A percentile compares a stretch with the other conserved stretches of the same genome.
Evolutionary conservation across 305 asterid genomes (phyloP).

Genomic region (Fraxinus greggii): DNA sequence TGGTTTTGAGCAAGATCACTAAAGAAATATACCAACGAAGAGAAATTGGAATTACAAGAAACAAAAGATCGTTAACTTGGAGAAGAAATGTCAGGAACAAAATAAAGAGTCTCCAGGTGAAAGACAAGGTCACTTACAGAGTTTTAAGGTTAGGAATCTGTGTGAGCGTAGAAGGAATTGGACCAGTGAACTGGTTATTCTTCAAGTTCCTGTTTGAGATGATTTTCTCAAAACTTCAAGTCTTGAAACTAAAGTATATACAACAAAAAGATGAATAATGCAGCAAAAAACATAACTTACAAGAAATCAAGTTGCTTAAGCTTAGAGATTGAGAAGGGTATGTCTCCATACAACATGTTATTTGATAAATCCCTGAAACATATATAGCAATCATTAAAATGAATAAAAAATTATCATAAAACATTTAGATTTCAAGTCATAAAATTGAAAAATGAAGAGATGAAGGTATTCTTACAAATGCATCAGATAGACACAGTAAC

Average conservation of each 20-base stretch:
- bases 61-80: neutral
- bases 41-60: neutral
- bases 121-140: constrained; percentile 52
- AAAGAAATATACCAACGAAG: constrained; percentile 14
- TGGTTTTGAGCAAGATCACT: constrained; percentile 95
- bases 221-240: neutral
- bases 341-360: constrained; percentile 75
- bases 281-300: constrained; percentile 45
- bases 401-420: neutral
- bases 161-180: constrained; percentile 90
- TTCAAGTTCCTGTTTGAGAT: constrained; percentile 58
- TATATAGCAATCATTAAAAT: neutral
- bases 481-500: constrained; percentile 61
- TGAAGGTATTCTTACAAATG: constrained; percentile 46
- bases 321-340: constrained; percentile 85
- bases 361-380: constrained; percentile 81
- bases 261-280: neutral
- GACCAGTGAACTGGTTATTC: constrained; percentile 86
- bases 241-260: neutral
- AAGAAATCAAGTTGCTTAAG: constrained; percentile 85
- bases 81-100: neutral
- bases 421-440: neutral
- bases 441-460: neutral
- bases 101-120: neutral
- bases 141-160: constrained; percentile 93